Conservation (phyloP, 805 yeast genomes). For the Yueomyces sinensis region DNA sequence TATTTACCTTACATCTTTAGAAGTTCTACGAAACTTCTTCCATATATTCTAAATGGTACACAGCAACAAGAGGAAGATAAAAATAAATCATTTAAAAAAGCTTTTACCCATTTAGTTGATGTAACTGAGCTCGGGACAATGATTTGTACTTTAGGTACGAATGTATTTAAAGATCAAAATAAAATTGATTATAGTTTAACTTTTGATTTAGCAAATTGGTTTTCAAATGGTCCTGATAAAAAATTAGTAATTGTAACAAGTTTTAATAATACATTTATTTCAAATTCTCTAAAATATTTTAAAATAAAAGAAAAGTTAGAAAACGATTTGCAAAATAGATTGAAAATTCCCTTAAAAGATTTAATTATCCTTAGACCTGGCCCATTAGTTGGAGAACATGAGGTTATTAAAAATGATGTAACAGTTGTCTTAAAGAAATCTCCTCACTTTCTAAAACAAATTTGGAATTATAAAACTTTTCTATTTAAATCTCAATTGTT, state of each 20-base stretch:
- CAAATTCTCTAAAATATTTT: slow-evolving; percentile 10
- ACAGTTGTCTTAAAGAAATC: slow-evolving; percentile 1
- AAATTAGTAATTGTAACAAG: slow-evolving; percentile 12
- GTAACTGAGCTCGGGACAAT: slow-evolving; percentile 7
- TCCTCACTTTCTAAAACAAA: slow-evolving; percentile 2
- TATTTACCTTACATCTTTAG: too few relatives aligned
- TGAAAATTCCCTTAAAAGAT: slow-evolving; percentile 5
- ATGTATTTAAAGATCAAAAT: slow-evolving; percentile 3
- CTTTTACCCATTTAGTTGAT: too few relatives aligned
- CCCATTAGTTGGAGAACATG: slow-evolving; percentile 16
- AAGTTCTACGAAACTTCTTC: slow-evolving; percentile 6
- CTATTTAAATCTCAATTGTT: slow-evolving; percentile 5
- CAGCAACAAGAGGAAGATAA: too few relatives aligned
- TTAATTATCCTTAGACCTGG: slow-evolving; percentile 16
- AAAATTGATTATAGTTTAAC: slow-evolving; percentile 12
- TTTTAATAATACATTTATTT: slow-evolving; percentile 10
- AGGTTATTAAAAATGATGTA: slow-evolving; percentile 1
- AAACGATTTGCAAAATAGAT: slow-evolving; percentile 5
- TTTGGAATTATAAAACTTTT: slow-evolving; percentile 3
- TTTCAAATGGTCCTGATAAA: slow-evolving; percentile 7
- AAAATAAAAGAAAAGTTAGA: slow-evolving; percentile 11
- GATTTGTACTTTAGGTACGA: slow-evolving; percentile 10
- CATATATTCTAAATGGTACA: too few relatives aligned
- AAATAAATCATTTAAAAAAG: too few relatives aligned
- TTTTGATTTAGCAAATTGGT: slow-evolving; percentile 6